A percentile compares a stretch with the other conserved stretches of the same genome.
phyloP scores from a whole-genome alignment of 768 basidiomycete species.

The Suillus paluster region DNA sequence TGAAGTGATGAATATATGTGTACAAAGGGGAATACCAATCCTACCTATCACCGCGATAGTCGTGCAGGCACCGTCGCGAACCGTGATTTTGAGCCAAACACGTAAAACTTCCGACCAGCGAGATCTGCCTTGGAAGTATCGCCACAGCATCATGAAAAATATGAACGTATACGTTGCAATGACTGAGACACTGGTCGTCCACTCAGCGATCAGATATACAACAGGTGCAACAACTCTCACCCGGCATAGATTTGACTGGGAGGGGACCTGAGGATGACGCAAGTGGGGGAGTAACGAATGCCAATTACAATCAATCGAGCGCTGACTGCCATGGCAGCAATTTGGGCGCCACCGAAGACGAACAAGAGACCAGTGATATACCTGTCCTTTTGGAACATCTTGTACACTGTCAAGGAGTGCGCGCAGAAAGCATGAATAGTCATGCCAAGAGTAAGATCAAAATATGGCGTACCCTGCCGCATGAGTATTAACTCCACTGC shows the following conservation, averaged over 20 bases:
- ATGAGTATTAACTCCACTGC: conserved; percentile 20
- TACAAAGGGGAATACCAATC: background rate
- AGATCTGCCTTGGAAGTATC: conserved; percentile 9
- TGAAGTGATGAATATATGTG: conserved; percentile 1
- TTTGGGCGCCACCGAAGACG: conserved; percentile 13
- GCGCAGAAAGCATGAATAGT: background rate
- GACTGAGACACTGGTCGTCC: conserved; percentile 18
- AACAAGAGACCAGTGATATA: conserved; percentile 16
- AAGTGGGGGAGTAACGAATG: conserved; percentile 18
- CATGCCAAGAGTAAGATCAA: background rate
- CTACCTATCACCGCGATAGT: conserved; percentile 18
- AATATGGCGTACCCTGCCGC: conserved; percentile 21
- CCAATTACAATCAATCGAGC: conserved; percentile 15
- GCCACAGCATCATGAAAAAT: conserved; percentile 24
- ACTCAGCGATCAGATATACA: background rate
- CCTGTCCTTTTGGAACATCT: conserved; percentile 17
- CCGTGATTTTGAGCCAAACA: background rate
- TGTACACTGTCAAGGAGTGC: conserved; percentile 17
- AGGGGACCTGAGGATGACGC: conserved; percentile 17
- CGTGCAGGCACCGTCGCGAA: conserved; percentile 21
- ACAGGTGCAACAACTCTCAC: conserved; percentile 6
- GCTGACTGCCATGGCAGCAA: conserved; percentile 22
- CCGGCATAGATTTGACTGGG: conserved; percentile 23
- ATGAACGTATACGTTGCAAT: conserved; percentile 19
- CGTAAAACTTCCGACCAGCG: background rate